Evolutionary conservation across 805 yeast species (phyloP), one percentile per base, ranked within the genome.

Genomic region (Ogataea philodendri): DNA sequence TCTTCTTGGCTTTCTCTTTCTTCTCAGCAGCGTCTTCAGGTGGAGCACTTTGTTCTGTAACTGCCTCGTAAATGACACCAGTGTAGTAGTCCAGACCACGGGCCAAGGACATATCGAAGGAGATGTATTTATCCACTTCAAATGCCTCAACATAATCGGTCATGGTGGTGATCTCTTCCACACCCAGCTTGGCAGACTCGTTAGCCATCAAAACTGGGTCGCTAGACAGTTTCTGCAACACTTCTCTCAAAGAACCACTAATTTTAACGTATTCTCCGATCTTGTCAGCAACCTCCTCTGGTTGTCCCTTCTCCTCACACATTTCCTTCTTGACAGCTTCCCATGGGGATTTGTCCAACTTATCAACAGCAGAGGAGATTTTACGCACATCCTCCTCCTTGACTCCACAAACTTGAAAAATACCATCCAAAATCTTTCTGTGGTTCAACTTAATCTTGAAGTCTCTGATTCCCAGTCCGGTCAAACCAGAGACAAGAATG

Each of bases 31-130:
- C 93, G 57, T 81, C 79, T 26, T 66, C 65, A 37, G 97, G 97
- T 15, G 98, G 96, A n/a, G 97, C 97, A 29, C 96, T 85, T 30
- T 88, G 96, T 11, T 81, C 72, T 10, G 97, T 93, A 30, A 93
- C 97, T 32, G 93, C 96, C 65, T 93, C 98, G 64, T 88, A 93
- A 48, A 93, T 93, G 47, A 93, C 73, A 23, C 98, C 98, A 9
- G 98, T 93, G 67, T 93, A 93, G 65, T 93, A 93, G 65, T 93
- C 98, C 54, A 93, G 75, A 32, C 98, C 98, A 71, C 98, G 81
- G 26, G 98, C 98, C 48, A 93, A 70, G 3, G 97, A 89, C 63
- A 93, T 72, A 63, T 93, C 98, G 51, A 93, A 90, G 9, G 90
- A 81, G 42, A 87, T 70, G 62, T 63, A 75, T 9, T 69, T 45